Conservation (phyloP, 140 eudicot species). For the Oenanthe javanica region DNA sequence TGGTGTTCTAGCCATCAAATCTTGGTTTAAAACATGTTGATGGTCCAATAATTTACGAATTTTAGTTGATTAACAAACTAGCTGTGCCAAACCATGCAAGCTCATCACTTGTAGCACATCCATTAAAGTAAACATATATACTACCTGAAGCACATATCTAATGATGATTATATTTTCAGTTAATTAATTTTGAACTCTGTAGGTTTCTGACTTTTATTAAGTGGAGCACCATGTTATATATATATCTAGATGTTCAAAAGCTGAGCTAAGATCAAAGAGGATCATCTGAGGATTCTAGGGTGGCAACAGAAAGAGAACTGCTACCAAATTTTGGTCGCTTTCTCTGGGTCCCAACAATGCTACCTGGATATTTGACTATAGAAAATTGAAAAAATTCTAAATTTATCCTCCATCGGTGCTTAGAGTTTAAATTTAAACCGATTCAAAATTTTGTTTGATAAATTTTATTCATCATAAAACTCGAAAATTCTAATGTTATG, state of each 20-base stretch:
- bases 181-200: background rate
- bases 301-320: constrained; percentile 16
- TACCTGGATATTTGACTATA: constrained; percentile 18
- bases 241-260: background rate
- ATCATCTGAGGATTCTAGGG: constrained; percentile 17
- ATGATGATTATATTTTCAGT: background rate
- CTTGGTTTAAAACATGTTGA: background rate
- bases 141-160: background rate
- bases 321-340: constrained; percentile 10
- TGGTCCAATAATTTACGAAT: background rate
- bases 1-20: background rate
- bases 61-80: background rate
- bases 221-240: background rate
- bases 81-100: background rate
- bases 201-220: background rate
- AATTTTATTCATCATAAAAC: too few relatives aligned
- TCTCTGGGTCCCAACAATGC: constrained; percentile 2
- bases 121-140: background rate
- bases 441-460: too few relatives aligned
- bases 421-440: too few relatives aligned
- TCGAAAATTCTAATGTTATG: too few relatives aligned
- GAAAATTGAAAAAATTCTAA: background rate
- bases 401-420: too few relatives aligned
- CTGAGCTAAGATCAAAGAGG: background rate
- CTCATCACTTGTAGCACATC: background rate